phyloP scores from a whole-genome alignment of 139 green algal species.

The Raphidocelis subcapitata region DNA sequence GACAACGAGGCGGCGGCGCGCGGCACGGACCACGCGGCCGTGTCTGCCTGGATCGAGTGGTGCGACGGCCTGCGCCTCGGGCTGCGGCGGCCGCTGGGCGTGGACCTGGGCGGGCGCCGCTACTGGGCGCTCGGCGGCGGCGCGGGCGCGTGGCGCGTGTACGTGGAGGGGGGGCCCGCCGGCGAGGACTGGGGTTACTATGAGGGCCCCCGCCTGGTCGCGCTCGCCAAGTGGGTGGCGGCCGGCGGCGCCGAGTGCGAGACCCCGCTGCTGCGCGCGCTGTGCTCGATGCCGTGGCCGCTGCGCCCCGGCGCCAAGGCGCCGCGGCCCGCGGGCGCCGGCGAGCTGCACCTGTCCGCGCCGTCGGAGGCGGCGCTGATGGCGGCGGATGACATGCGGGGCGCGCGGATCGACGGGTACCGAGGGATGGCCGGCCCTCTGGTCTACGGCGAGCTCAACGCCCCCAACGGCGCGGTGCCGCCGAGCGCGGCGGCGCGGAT shows the following conservation, averaged over 20 bases:
- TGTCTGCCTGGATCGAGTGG: no score
- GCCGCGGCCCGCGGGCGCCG: not conserved
- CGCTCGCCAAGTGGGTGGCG: constrained; percentile 47
- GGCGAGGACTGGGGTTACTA: constrained; percentile 30
- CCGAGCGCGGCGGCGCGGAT: constrained; percentile 45
- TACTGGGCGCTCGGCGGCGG: constrained; percentile 82
- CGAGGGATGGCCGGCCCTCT: constrained; percentile 50
- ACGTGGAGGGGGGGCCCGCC: constrained; percentile 49
- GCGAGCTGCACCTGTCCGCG: constrained; percentile 4
- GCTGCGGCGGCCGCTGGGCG: constrained; percentile 64
- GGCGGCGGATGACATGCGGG: constrained; percentile 21
- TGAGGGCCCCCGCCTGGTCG: constrained; percentile 37
- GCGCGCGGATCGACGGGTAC: constrained; percentile 62
- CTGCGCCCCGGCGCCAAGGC: constrained; percentile 7
- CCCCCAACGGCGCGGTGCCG: constrained; percentile 3
- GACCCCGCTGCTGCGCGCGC: constrained; percentile 49
- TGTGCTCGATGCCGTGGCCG: constrained; percentile 47
- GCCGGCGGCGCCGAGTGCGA: constrained; percentile 37
- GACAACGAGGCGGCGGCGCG: not conserved
- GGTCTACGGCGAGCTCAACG: constrained; percentile 55
- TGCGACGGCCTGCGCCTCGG: constrained; percentile 39
- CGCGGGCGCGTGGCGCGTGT: constrained; percentile 68
- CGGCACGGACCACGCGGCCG: not conserved
- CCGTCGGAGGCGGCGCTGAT: constrained; percentile 26
- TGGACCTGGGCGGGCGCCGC: constrained; percentile 55